phyloP scores from a whole-genome alignment of 2,329 filamentous ascomycete genomes.

The Fusarium verticillioides region DNA sequence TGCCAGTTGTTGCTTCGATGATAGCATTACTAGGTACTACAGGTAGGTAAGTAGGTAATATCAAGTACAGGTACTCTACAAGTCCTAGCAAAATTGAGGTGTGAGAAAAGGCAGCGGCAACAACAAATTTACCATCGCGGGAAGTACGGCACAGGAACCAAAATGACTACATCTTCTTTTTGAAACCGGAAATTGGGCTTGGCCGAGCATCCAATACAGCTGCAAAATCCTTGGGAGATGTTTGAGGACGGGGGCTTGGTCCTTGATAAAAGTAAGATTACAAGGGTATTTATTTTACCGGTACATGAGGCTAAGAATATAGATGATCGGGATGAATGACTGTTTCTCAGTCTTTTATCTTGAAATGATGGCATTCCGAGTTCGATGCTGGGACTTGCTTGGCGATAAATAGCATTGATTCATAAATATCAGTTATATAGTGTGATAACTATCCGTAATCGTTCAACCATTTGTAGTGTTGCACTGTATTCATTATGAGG shows the following conservation, averaged over 20 bases:
- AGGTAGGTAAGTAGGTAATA: neutral
- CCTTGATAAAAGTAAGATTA: conserved; percentile 35
- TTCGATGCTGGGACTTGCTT: neutral
- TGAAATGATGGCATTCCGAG: neutral
- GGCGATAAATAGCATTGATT: neutral
- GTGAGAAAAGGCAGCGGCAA: neutral
- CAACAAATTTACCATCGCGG: neutral
- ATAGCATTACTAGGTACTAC: conserved; percentile 16
- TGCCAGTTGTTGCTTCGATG: conserved; percentile 5
- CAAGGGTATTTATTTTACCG: conserved; percentile 35
- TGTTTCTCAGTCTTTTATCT: neutral
- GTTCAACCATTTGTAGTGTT: neutral
- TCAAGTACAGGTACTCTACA: neutral
- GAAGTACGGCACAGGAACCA: neutral
- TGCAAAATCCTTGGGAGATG: conserved; percentile 18
- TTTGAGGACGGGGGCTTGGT: conserved; percentile 15
- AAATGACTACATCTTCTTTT: conserved; percentile 16
- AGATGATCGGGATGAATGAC: neutral
- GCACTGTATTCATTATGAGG: neutral
- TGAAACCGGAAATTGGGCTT: conserved; percentile 31
- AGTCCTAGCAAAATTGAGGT: neutral
- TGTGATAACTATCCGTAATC: no score
- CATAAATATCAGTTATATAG: neutral
- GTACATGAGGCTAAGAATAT: neutral
- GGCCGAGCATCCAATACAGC: conserved; percentile 9